Percentiles rank a stretch among this genome's conserved stretches.
These are phyloP conservation scores for Cupressus sempervirens DNA, from an alignment of 75 land plant species.

Conservation along the genomic window DNA sequence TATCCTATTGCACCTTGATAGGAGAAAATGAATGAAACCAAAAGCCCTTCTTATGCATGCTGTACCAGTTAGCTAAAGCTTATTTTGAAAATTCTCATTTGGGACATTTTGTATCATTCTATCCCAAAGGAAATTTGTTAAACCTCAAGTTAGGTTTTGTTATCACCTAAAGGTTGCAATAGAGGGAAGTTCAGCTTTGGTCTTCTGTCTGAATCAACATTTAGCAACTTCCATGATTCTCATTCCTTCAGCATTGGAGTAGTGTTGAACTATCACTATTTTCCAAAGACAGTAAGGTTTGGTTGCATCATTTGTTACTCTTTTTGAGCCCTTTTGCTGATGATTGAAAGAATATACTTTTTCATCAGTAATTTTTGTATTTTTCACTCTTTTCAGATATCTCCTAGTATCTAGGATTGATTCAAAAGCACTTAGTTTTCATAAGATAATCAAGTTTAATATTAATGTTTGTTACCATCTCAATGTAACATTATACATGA, in stretches of 20 bases:
- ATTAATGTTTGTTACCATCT: not conserved
- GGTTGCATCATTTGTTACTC: not conserved
- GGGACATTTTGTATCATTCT: not conserved
- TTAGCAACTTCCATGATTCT: not conserved
- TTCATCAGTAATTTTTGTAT: not conserved
- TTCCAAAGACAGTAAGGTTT: not conserved
- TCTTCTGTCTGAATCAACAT: not conserved
- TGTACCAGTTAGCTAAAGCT: not conserved
- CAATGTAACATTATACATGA: not conserved
- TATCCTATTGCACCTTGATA: not conserved
- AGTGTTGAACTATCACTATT: not conserved
- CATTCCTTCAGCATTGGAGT: not conserved
- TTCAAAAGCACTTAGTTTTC: not conserved
- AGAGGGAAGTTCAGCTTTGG: not conserved
- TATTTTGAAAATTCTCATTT: not conserved
- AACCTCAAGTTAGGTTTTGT: not conserved
- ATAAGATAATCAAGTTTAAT: not conserved
- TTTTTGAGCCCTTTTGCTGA: not conserved
- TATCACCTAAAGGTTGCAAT: not conserved
- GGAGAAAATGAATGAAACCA: not conserved
- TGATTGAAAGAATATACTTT: not conserved
- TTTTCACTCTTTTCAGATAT: not conserved
- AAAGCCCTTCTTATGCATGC: not conserved
- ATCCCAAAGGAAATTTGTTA: not conserved
- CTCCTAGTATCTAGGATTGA: not conserved